phyloP scores from a whole-genome alignment of 495 filamentous ascomycete species.

The Monascus purpureus region DNA sequence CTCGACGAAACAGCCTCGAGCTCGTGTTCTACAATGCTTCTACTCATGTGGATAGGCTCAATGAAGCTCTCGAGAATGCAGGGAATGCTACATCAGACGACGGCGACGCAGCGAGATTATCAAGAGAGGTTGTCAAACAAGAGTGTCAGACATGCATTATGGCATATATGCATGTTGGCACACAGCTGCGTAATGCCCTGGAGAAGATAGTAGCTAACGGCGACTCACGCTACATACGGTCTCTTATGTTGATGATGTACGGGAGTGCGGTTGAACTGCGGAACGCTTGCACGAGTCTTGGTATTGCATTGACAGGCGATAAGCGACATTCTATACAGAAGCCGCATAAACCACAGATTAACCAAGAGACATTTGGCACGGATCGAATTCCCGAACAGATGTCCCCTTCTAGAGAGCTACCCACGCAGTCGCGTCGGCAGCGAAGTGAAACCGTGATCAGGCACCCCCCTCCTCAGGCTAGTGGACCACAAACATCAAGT shows the following conservation, averaged over 20 bases:
- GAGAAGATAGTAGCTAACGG: slow-evolving; percentile 57
- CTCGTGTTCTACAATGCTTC: slow-evolving; percentile 67
- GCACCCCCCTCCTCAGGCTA: slow-evolving; percentile 31
- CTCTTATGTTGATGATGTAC: slow-evolving; percentile 65
- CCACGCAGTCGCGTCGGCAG: slow-evolving; percentile 31
- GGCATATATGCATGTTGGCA: slow-evolving; percentile 62
- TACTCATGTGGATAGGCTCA: slow-evolving; percentile 58
- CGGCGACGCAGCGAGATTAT: slow-evolving; percentile 26
- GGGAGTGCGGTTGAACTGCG: slow-evolving; percentile 67
- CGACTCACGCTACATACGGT: slow-evolving; percentile 68
- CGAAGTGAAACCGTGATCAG: slow-evolving; percentile 51
- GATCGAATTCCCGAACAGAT: slow-evolving; percentile 33
- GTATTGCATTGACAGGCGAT: slow-evolving; percentile 13
- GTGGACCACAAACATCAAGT: slow-evolving; percentile 12
- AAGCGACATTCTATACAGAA: slow-evolving; percentile 14
- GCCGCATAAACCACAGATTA: slow-evolving; percentile 12
- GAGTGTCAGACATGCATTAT: slow-evolving; percentile 57
- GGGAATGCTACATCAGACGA: slow-evolving; percentile 30
- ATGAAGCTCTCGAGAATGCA: slow-evolving; percentile 55
- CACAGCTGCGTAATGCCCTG: slow-evolving; percentile 53
- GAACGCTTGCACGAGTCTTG: slow-evolving; percentile 34
- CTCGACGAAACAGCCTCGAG: slow-evolving; percentile 58
- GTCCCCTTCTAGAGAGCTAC: slow-evolving; percentile 47
- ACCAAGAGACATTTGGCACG: slow-evolving; percentile 8
- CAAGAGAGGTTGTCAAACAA: slow-evolving; percentile 45